Conservation (phyloP, 495 filamentous ascomycete genomes). For the Jackrogersella multiformis region DNA sequence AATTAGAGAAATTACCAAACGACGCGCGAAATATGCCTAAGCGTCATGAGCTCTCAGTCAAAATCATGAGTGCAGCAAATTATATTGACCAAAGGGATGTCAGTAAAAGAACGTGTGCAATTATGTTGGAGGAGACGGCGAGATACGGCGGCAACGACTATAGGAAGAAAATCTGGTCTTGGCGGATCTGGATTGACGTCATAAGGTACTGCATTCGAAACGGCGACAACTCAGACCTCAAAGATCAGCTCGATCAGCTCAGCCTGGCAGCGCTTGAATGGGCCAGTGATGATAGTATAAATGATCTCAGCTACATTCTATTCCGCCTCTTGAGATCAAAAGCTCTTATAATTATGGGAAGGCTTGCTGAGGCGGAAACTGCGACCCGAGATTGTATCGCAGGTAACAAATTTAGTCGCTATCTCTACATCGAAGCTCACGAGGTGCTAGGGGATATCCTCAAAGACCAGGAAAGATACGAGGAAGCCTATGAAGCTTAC, state of each 20-base stretch:
- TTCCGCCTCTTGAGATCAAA: not conserved
- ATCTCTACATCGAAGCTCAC: not conserved
- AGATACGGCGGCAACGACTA: not conserved
- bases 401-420: not conserved
- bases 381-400: not conserved
- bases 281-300: not conserved
- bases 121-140: not conserved
- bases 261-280: not conserved
- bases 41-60: too few relatives aligned
- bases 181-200: not conserved
- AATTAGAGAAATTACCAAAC: not conserved
- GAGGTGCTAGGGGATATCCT: not conserved
- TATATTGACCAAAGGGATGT: not conserved
- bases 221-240: not conserved
- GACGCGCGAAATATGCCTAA: not conserved
- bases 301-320: too few relatives aligned
- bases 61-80: too few relatives aligned
- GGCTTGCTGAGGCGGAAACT: not conserved
- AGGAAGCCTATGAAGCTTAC: constrained; percentile 1
- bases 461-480: not conserved
- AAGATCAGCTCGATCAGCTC: too few relatives aligned
- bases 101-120: not conserved
- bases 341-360: not conserved
- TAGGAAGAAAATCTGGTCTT: not conserved
- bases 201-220: not conserved